Conservation (phyloP, 2,329 filamentous ascomycete genomes). For the Neofusicoccum sp. region DNA sequence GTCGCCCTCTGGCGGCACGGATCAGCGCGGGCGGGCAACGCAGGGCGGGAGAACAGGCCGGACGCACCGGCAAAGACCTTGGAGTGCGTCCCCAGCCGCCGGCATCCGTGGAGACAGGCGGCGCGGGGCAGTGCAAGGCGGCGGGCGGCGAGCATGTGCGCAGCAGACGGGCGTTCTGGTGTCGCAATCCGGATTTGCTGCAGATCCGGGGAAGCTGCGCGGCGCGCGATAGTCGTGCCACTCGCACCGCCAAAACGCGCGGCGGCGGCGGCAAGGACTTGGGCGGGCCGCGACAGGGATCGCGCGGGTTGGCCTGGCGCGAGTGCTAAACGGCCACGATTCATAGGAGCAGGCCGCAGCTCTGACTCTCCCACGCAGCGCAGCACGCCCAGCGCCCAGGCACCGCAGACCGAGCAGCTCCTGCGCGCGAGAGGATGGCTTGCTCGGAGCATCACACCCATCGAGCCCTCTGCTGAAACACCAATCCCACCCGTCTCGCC, state of each 20-base stretch:
- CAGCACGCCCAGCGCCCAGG: conserved; percentile 1
- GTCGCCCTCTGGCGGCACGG: conserved; percentile 33
- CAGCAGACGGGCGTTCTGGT: background rate
- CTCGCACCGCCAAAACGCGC: background rate
- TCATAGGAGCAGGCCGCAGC: conserved; percentile 7
- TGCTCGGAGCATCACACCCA: conserved; percentile 3
- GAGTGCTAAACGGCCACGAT: conserved; percentile 14
- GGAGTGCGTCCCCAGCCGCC: conserved; percentile 5
- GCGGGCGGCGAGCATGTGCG: conserved; percentile 1
- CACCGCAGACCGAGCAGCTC: conserved; percentile 2
- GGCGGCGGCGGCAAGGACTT: background rate
- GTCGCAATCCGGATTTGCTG: conserved; percentile 2
- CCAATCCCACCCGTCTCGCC: conserved; percentile 4
- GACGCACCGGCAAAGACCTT: conserved; percentile 18
- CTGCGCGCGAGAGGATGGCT: conserved; percentile 15
- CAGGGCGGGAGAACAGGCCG: background rate
- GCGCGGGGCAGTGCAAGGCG: background rate
- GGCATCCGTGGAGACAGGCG: conserved; percentile 15
- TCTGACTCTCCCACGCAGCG: conserved; percentile 13
- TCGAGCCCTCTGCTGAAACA: conserved; percentile 16
- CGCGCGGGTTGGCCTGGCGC: background rate
- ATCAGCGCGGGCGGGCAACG: conserved; percentile 20
- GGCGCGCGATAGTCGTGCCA: background rate
- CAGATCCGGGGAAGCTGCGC: conserved; percentile 16
- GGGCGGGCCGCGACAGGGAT: background rate